Evolutionary conservation across 495 filamentous ascomycete genomes (phyloP).

Genomic region (Podospora australis): DNA sequence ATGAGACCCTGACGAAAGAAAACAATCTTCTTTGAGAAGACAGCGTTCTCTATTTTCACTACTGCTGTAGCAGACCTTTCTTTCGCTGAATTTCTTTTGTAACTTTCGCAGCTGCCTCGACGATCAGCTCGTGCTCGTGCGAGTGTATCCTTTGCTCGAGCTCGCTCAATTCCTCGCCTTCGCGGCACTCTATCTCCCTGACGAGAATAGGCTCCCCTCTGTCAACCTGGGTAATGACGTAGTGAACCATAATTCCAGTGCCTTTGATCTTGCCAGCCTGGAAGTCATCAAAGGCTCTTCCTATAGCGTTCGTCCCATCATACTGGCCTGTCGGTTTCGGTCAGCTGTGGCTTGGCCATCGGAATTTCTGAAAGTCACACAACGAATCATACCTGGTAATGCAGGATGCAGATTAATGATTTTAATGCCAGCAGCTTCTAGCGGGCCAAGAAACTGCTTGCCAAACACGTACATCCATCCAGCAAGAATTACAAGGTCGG

Average conservation of each 20-base stretch:
- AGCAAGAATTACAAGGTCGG: slow-evolving; percentile 62
- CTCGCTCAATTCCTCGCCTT: slow-evolving; percentile 58
- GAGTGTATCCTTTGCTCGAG: slow-evolving; percentile 66
- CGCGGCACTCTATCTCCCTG: slow-evolving; percentile 60
- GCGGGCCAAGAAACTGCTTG: slow-evolving; percentile 50
- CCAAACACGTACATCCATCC: slow-evolving; percentile 64
- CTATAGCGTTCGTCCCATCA: slow-evolving; percentile 73
- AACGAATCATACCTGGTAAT: slow-evolving; percentile 39
- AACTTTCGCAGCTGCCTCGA: slow-evolving; percentile 56
- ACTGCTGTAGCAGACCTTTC: slow-evolving; percentile 19
- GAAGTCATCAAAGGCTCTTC: slow-evolving; percentile 72
- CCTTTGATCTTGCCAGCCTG: slow-evolving; percentile 60
- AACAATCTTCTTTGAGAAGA: too few species aligned
- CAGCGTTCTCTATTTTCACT: too few species aligned
- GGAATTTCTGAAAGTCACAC: too few species aligned
- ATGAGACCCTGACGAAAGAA: too few species aligned
- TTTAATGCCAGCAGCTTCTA: slow-evolving; percentile 51
- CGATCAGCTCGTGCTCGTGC: slow-evolving; percentile 63
- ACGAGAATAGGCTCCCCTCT: slow-evolving; percentile 69
- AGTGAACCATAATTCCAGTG: slow-evolving; percentile 92
- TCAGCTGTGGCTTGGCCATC: too few species aligned
- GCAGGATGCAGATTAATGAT: slow-evolving; percentile 89
- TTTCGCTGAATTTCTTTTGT: slow-evolving; percentile 34
- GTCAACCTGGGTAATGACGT: slow-evolving; percentile 81
- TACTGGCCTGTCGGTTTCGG: slow-evolving; percentile 49